A percentile compares a stretch with the other conserved stretches of the same genome.
phyloP scores from a whole-genome alignment of 2,329 filamentous ascomycete genomes.

The Fusarium globosum region DNA sequence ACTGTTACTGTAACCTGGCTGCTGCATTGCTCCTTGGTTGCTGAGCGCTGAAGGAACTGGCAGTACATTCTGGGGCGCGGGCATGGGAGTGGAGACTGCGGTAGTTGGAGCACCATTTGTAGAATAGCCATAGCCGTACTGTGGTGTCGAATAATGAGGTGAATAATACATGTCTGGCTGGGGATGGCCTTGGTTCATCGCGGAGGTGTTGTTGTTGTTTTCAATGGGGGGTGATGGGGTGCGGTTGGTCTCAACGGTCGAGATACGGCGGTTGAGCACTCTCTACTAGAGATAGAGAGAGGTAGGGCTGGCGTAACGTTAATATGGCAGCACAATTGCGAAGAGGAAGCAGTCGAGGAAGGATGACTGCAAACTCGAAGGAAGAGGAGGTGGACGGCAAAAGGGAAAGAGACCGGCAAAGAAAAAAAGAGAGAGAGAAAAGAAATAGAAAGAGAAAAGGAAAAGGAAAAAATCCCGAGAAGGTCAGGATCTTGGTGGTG shows the following conservation, averaged over 20 bases:
- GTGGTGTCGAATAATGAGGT: conserved; percentile 76
- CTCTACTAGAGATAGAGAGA: neutral
- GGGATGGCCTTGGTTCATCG: conserved; percentile 79
- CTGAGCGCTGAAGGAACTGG: conserved; percentile 70
- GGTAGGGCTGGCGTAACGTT: conserved; percentile 19
- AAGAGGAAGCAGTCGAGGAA: conserved; percentile 63
- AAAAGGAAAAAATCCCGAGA: conserved; percentile 33
- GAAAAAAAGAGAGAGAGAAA: conserved; percentile 39
- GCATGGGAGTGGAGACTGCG: conserved; percentile 77
- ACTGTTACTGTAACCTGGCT: conserved; percentile 41
- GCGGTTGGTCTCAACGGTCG: conserved; percentile 1
- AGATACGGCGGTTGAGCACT: neutral
- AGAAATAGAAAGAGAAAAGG: conserved; percentile 43
- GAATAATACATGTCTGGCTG: conserved; percentile 74
- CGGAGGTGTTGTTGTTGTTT: conserved; percentile 48
- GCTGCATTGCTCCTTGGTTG: conserved; percentile 61
- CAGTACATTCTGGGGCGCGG: conserved; percentile 68
- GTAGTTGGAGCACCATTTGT: conserved; percentile 75
- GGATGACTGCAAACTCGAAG: conserved; percentile 65
- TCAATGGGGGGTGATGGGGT: conserved; percentile 13
- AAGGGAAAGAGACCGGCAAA: conserved; percentile 40
- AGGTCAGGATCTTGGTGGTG: conserved; percentile 47
- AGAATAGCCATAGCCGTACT: conserved; percentile 77
- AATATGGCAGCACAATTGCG: conserved; percentile 25
- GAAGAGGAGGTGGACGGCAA: conserved; percentile 47